Base-by-base conservation (phyloP, 768 basidiomycete species). In the Amanita subjunquillea region DNA sequence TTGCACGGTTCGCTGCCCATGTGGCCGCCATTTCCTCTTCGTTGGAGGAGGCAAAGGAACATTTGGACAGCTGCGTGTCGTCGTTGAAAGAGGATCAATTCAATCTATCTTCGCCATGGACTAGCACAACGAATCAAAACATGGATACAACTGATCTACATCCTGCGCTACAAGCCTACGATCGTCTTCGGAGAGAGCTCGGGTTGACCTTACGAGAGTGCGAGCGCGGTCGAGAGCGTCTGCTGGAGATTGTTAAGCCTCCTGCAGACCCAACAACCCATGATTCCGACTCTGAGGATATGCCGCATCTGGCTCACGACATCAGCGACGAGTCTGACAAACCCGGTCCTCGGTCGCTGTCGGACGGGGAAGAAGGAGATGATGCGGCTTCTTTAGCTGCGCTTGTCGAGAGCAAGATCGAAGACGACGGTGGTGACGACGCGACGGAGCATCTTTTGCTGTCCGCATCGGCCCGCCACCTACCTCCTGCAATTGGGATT, bases 131-230 rank as follows among this genome's bases (percentile, higher is more conserved):
- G 5, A 51, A 30, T 34, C 29, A n/a, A 23, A 13, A 12, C 13
- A 23, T 8, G 9, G 30, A 36, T 41, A 6, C 27, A 45, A 56
- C 50, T 29, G 60, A 68, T 6, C 72, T 74, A 15, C 69, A 74
- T 50, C 73, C 74, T 1, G 80, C 85, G 1, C 57, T 91, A 29
- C 77, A 75, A 48, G 82, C 85, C 5, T 91, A 89, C 62, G 90
- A 91, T 52, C 71, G 82, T 0, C 71, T 91, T 13, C 76, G 89
- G 9, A 75, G 80, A 4, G 87, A 91, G 59, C 74, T 92, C 6
- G 90, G 89, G 6, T 65, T 85, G 22, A 89, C 87, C 1, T 67
- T 91, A 29, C 70, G 88, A 6, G 90, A 91, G 59, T 91, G 87
- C 61, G 89, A 91, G 65, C 77, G 89, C 6, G 89, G 89, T 0